Percentiles rank a stretch among this genome's conserved stretches.
Evolutionary conservation across 768 basidiomycete species (phyloP).

Genomic region (Hygrophoropsis aurantiaca): DNA sequence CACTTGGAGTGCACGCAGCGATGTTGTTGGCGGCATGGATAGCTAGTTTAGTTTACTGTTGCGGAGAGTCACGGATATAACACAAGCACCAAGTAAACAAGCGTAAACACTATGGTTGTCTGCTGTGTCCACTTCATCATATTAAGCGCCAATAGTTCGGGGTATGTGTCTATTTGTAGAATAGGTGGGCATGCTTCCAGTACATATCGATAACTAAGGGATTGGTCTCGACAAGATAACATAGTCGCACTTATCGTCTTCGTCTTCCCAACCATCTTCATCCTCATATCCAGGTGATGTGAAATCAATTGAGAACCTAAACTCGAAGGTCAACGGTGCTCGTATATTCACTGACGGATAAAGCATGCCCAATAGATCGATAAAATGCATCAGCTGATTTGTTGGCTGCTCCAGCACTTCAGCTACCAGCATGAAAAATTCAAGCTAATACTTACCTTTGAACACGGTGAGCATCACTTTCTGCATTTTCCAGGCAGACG

Average conservation of each 20-base stretch:
- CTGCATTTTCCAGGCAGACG: constrained; percentile 53
- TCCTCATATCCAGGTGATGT: constrained; percentile 47
- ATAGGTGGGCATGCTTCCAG: background rate
- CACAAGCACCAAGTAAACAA: constrained; percentile 17
- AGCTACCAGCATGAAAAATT: background rate
- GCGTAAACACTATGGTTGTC: constrained; percentile 10
- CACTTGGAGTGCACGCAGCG: constrained; percentile 39
- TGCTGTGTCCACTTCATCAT: constrained; percentile 36
- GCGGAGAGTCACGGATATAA: background rate
- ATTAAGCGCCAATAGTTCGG: background rate
- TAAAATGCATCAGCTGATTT: constrained; percentile 51
- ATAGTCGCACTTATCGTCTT: constrained; percentile 35
- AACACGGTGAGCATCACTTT: constrained; percentile 78
- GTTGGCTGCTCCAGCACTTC: constrained; percentile 39
- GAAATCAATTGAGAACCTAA: constrained; percentile 55
- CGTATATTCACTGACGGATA: too few species aligned
- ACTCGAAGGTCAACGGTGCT: too few species aligned
- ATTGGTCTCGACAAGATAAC: constrained; percentile 35
- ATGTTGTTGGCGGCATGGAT: constrained; percentile 47
- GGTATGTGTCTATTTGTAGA: too few species aligned
- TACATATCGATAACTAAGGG: background rate
- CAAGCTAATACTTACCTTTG: constrained; percentile 47
- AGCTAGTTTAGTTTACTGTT: constrained; percentile 1
- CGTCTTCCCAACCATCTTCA: constrained; percentile 27
- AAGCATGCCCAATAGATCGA: constrained; percentile 47